Evolutionary conservation across 345 rosid genomes (phyloP).

Genomic region (Lepidium aucheri): DNA sequence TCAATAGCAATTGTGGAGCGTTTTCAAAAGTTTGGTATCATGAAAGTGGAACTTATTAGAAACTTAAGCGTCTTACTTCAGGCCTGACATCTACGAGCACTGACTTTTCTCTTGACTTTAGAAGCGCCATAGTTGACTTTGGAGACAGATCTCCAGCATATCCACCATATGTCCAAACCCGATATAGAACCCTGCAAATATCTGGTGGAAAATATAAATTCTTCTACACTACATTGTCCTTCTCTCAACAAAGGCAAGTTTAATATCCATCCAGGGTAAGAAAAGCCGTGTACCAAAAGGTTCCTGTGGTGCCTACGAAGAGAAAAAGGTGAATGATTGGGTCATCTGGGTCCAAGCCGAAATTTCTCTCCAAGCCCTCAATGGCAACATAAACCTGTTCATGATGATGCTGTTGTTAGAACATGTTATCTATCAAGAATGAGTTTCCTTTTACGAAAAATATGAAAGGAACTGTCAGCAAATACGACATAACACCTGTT

Average conservation of each 20-base stretch:
- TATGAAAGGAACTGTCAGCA: not conserved
- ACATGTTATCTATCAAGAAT: not conserved
- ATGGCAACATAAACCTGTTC: slow-evolving; percentile 28
- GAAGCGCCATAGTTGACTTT: slow-evolving; percentile 54
- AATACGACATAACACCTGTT: slow-evolving; percentile 48
- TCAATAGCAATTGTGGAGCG: not conserved
- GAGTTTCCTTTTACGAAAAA: not conserved
- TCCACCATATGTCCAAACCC: slow-evolving; percentile 70
- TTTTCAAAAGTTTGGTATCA: not conserved
- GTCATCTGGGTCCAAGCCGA: slow-evolving; percentile 83
- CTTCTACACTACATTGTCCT: slow-evolving; percentile 22
- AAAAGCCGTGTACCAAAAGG: slow-evolving; percentile 68
- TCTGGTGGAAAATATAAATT: slow-evolving; percentile 66
- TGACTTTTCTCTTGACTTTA: slow-evolving; percentile 57
- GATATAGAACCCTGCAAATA: slow-evolving; percentile 75
- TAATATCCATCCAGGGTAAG: slow-evolving; percentile 15
- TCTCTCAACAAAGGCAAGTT: not conserved
- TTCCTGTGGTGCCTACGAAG: slow-evolving; percentile 53
- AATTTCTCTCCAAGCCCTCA: slow-evolving; percentile 60
- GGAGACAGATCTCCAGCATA: slow-evolving; percentile 93
- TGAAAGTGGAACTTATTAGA: slow-evolving; percentile 23
- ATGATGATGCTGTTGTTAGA: not conserved
- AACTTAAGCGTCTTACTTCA: slow-evolving; percentile 66
- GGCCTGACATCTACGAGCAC: slow-evolving; percentile 87
- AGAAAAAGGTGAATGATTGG: slow-evolving; percentile 67